Percentiles rank a stretch among this genome's conserved stretches.
phyloP scores from a whole-genome alignment of 2,329 filamentous ascomycete species.

The Cyclaneusma minus region DNA sequence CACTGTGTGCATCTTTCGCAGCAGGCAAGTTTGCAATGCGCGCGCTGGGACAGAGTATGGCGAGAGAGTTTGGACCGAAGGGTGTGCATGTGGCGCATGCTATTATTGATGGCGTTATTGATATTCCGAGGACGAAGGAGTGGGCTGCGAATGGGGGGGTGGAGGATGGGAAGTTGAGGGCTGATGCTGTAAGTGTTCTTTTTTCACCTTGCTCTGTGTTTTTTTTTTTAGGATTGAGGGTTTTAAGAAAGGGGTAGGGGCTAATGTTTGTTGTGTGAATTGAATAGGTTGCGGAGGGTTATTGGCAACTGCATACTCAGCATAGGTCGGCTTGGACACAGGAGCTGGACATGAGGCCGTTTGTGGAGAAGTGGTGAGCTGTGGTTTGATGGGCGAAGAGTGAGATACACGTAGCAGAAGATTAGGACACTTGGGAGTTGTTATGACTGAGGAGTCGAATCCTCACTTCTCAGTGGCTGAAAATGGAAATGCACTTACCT shows the following conservation, averaged over 20 bases:
- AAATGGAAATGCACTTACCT: too few relatives aligned
- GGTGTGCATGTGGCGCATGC: slow-evolving; percentile 74
- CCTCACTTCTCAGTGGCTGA: too few relatives aligned
- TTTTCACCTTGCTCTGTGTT: slow-evolving; percentile 3
- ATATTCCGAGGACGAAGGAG: slow-evolving; percentile 56
- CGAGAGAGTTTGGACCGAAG: slow-evolving; percentile 69
- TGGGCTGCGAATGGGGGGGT: slow-evolving; percentile 26
- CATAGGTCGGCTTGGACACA: slow-evolving; percentile 65
- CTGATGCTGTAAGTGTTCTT: slow-evolving; percentile 48
- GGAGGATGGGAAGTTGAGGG: slow-evolving; percentile 49
- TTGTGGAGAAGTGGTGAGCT: slow-evolving; percentile 53
- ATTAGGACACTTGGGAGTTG: too few relatives aligned
- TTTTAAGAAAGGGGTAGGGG: slow-evolving; percentile 1
- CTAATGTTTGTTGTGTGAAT: slow-evolving; percentile 5
- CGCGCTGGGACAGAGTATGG: slow-evolving; percentile 58
- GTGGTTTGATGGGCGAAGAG: background rate
- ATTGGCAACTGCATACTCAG: slow-evolving; percentile 75
- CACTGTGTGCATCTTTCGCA: slow-evolving; percentile 56
- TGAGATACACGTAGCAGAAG: too few relatives aligned
- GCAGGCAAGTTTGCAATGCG: slow-evolving; percentile 68
- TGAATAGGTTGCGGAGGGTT: slow-evolving; percentile 64
- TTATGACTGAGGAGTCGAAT: too few relatives aligned
- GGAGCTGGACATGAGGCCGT: slow-evolving; percentile 68
- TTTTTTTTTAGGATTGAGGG: slow-evolving; percentile 1
- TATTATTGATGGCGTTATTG: slow-evolving; percentile 74